Evolutionary conservation across 768 basidiomycete species (phyloP), one percentile per base, ranked within the genome.

Genomic region (Phanerodontia chrysosporium): DNA sequence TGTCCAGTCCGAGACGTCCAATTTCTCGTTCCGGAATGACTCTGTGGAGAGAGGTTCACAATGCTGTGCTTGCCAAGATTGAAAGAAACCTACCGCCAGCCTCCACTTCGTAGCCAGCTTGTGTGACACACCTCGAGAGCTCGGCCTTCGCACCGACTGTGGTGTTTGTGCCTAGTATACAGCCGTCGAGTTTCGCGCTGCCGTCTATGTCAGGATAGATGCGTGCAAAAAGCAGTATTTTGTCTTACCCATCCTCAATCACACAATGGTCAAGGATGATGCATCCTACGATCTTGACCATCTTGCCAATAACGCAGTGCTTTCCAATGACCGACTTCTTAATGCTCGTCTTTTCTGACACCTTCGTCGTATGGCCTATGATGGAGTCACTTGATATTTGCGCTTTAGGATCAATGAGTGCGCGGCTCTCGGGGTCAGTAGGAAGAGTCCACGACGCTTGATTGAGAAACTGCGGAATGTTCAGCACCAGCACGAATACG

Each of bases 261-360:
- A 90, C 81, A 65, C 94, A 95, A 66, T 96, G 94, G 67, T 97
- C 95, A 63, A 95, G 78, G 24, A 98, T 70, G 7, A 96, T 82
- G 64, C 90, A 95, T 12, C 90, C 89, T 2, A 78, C 79, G 49
- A 98, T 84, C 71, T 85, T 91, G n/a, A 82, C 89, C 78, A 87
- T 87, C 70, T 78, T 73, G 25, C 83, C 82, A 29, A 83, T 75
- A 29, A 83, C 71, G 24, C 74, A 77, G 63, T 80, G 79, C 59
- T 86, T 72, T 7, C 83, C 83, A 29, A 84, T 73, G 54, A 83
- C 73, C 8, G 74, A 76, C 58, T 79, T 78, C 59, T 87, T 96
- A 68, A 97, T 87, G 25, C 77, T 85, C 10, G 89, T 83, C 51
- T 84, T 83, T 67, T 95, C 95, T 1, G 84, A 85, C 4, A 98